phyloP scores from a whole-genome alignment of 495 filamentous ascomycete genomes.

The Clohesyomyces aquaticus region DNA sequence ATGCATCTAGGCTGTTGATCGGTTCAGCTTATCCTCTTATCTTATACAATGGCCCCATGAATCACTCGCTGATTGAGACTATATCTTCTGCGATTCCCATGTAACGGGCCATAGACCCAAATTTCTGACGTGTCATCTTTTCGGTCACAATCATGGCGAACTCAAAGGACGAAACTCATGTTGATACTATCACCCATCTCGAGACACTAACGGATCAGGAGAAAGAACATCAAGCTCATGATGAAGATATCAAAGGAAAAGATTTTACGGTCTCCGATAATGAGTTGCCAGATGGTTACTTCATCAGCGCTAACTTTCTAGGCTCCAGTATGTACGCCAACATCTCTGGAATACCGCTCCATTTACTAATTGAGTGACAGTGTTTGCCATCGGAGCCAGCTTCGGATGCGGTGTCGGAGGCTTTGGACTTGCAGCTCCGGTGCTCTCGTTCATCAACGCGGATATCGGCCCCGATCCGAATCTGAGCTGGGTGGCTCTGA shows the following conservation, averaged over 20 bases:
- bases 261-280: slow-evolving; percentile 34
- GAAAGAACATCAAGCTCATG: slow-evolving; percentile 15
- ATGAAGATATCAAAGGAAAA: slow-evolving; percentile 27
- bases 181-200: slow-evolving; percentile 21
- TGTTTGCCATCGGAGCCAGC: slow-evolving; percentile 37
- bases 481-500: slow-evolving; percentile 43
- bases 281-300: slow-evolving; percentile 34
- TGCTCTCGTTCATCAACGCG: slow-evolving; percentile 36
- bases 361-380: too few species aligned
- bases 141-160: slow-evolving; percentile 5
- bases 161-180: slow-evolving; percentile 10
- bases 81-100: too few species aligned
- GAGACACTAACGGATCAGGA: slow-evolving; percentile 25
- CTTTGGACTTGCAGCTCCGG: slow-evolving; percentile 31
- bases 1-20: too few species aligned
- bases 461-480: slow-evolving; percentile 39
- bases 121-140: too few species aligned
- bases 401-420: slow-evolving; percentile 36
- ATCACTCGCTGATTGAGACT: too few species aligned
- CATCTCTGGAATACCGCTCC: too few species aligned
- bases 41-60: too few species aligned
- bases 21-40: slow-evolving; percentile 32
- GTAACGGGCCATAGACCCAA: too few species aligned
- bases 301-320: slow-evolving; percentile 29
- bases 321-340: slow-evolving; percentile 35